Percentiles rank a stretch among this genome's conserved stretches.
Conservation (phyloP, 2,329 filamentous ascomycete genomes). For the Arthrinium puccinioides region DNA sequence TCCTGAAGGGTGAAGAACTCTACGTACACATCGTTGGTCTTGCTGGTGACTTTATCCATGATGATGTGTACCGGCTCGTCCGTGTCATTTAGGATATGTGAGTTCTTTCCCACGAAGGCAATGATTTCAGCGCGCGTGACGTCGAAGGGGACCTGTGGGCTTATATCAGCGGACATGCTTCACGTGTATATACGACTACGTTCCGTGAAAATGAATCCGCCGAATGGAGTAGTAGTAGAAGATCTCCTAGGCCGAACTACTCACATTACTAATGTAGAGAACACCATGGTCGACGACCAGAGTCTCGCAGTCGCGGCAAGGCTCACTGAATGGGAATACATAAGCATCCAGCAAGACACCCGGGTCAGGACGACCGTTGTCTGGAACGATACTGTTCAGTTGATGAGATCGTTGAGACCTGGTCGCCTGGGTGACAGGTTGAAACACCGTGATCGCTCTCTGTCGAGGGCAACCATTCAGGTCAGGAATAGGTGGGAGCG, state of each 20-base stretch:
- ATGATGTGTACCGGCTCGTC: constrained; percentile 39
- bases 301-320: constrained; percentile 20
- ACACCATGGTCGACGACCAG: constrained; percentile 36
- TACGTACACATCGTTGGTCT: constrained; percentile 38
- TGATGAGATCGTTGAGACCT: constrained; percentile 24
- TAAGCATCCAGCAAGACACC: constrained; percentile 26
- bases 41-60: constrained; percentile 38
- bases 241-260: constrained; percentile 14
- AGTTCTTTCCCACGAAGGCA: constrained; percentile 35
- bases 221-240: too few relatives aligned
- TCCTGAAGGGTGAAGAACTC: constrained; percentile 39
- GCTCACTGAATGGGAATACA: constrained; percentile 41
- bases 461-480: not conserved
- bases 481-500: constrained; percentile 1
- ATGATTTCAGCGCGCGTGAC: constrained; percentile 32
- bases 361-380: constrained; percentile 25
- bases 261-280: constrained; percentile 42
- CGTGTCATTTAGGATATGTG: constrained; percentile 30
- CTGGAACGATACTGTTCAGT: constrained; percentile 29
- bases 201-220: too few relatives aligned
- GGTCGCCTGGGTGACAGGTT: constrained; percentile 11
- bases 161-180: too few relatives aligned
- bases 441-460: not conserved
- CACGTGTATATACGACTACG: too few relatives aligned
- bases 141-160: constrained; percentile 32